phyloP scores from a whole-genome alignment of 352 stramenopile species.

The Elongisporangium prolatum region DNA sequence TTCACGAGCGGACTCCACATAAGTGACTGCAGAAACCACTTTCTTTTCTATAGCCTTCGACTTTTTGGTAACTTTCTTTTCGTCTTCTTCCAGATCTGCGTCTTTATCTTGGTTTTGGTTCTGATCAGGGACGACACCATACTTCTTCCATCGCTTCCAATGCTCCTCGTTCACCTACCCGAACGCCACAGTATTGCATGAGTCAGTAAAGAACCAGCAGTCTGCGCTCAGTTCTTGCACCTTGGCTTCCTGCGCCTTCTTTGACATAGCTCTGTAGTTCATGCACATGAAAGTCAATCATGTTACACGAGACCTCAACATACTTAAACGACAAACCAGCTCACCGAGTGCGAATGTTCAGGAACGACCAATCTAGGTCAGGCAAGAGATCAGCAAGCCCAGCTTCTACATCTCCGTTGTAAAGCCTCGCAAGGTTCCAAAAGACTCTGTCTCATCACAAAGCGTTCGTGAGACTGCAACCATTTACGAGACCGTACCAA shows the following conservation, averaged over 20 bases:
- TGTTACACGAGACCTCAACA: no score
- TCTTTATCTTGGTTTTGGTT: slow-evolving; percentile 4
- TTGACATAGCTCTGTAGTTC: slow-evolving; percentile 45
- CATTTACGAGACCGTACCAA: not conserved
- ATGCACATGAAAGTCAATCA: slow-evolving; percentile 1
- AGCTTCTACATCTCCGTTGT: slow-evolving; percentile 62
- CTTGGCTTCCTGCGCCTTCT: slow-evolving; percentile 78
- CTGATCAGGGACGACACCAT: slow-evolving; percentile 2
- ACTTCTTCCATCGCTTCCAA: slow-evolving; percentile 64
- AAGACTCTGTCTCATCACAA: slow-evolving; percentile 48
- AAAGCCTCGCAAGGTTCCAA: slow-evolving; percentile 79
- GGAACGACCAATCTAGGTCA: slow-evolving; percentile 81
- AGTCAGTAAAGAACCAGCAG: not conserved
- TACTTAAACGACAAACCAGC: not conserved
- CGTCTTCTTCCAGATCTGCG: not conserved
- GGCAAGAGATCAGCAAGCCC: slow-evolving; percentile 65
- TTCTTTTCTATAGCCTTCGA: slow-evolving; percentile 13
- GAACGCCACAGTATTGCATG: not conserved
- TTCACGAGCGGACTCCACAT: not conserved
- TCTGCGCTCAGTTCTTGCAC: slow-evolving; percentile 16
- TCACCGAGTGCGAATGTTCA: slow-evolving; percentile 68
- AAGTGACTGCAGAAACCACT: not conserved
- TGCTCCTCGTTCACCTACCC: slow-evolving; percentile 61
- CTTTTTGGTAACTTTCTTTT: not conserved
- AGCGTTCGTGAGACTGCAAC: not conserved